Base-by-base conservation (phyloP, 1,284 basidiomycete species). In the Boletus semigastroideus region DNA sequence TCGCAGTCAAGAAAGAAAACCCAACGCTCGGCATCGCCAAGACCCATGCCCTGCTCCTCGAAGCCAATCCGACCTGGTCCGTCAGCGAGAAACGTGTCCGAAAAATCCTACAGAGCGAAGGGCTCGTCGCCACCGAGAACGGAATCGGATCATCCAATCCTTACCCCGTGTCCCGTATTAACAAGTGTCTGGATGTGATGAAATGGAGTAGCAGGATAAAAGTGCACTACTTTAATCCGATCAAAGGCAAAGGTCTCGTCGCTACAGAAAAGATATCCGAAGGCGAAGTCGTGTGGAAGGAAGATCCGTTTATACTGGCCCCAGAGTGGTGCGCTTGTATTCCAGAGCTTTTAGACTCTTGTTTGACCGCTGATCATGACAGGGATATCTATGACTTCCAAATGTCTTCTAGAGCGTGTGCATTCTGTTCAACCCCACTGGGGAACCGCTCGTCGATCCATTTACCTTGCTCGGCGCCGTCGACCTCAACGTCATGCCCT, bases 171-270 rank as follows among this genome's bases (percentile, higher is more conserved):
- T 92, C 88, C 1, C 74, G 76, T n/a, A 59, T 91, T 33, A 84
- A 90, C 58, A 67, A 82, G n/a, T 75, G 76, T 19, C 74, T 93
- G 6, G 81, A 91, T 60, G 66, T 87, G 28, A 56, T 67, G 3
- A 78, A 76, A 51, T 86, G 85, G 77, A 83, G 85, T 22, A 66
- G 66, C 5, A 89, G 86, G 62, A 78, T 90, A 12, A 75, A 81
- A 48, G 86, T 89, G 2, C 78, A 77, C 61, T 80, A 85, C 70
- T 93, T 92, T 63, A 77, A 83, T 46, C 74, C 78, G 48, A 72
- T 77, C 54, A 92, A 88, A 63, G 92, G 92, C 10, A 94, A 95
- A 62, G 93, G 93, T 0, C 74, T 95, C 28, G 80, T 94, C 1
- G 89, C 90, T 2, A 80, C 72, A 25, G 78, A 82, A 48, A 73